phyloP scores from a whole-genome alignment of 805 yeast species.

The Candida yuanshanica region DNA sequence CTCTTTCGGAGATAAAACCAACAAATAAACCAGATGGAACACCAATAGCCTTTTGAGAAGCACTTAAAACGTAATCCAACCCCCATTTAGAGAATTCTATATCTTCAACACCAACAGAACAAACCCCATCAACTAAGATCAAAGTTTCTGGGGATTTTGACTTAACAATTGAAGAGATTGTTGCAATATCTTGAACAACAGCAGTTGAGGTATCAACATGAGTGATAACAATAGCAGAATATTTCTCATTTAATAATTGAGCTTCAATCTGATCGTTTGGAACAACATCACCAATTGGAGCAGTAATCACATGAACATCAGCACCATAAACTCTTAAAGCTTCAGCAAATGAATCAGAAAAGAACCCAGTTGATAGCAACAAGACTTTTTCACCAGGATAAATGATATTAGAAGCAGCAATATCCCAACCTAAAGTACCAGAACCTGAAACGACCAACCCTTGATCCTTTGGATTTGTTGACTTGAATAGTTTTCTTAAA shows the following conservation, averaged over 20 bases:
- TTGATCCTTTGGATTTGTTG: conserved; percentile 62
- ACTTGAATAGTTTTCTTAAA: conserved; percentile 70
- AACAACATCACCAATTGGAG: conserved; percentile 70
- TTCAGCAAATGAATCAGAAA: conserved; percentile 78
- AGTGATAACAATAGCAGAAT: conserved; percentile 74
- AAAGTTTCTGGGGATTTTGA: conserved; percentile 71
- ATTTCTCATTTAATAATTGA: conserved; percentile 46
- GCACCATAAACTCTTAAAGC: conserved; percentile 68
- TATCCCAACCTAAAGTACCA: conserved; percentile 95
- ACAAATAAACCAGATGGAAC: conserved; percentile 90
- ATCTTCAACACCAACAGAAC: conserved; percentile 87
- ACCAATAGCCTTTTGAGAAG: conserved; percentile 93
- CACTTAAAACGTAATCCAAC: conserved; percentile 81
- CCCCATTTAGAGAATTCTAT: conserved; percentile 87
- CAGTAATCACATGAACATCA: conserved; percentile 65
- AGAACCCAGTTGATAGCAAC: conserved; percentile 86
- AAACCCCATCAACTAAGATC: conserved; percentile 88
- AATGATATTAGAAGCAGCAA: conserved; percentile 73
- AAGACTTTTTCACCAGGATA: conserved; percentile 64
- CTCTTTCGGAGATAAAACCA: conserved; percentile 70
- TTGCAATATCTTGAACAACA: conserved; percentile 69
- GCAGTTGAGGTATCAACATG: conserved; percentile 97
- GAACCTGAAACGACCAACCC: conserved; percentile 82
- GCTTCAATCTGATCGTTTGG: conserved; percentile 49
- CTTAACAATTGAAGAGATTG: conserved; percentile 56